Conservation (phyloP, 805 yeast species). For the Metschnikowia lunata region DNA sequence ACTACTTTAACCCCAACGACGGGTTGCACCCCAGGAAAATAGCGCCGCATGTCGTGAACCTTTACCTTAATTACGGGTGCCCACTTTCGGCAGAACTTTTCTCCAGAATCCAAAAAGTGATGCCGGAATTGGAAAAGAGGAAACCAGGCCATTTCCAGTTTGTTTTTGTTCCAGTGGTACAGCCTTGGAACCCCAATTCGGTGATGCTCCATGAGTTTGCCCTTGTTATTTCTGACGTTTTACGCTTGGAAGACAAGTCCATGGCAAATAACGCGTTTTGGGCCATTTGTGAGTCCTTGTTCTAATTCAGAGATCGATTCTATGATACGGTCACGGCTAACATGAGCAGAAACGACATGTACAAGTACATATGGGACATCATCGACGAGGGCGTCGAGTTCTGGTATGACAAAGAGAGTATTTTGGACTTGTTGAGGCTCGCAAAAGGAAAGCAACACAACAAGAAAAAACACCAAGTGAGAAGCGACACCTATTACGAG, state of each 20-base stretch:
- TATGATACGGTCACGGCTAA: slow-evolving; percentile 59
- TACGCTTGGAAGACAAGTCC: slow-evolving; percentile 31
- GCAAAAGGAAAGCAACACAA: slow-evolving; percentile 18
- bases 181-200: slow-evolving; percentile 87
- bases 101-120: slow-evolving; percentile 48
- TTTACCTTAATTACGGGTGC: slow-evolving; percentile 74
- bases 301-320: slow-evolving; percentile 49
- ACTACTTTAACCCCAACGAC: slow-evolving; percentile 20
- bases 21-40: slow-evolving; percentile 19
- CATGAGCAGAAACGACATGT: slow-evolving; percentile 52
- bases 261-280: slow-evolving; percentile 30
- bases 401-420: slow-evolving; percentile 27
- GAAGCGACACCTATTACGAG: no score
- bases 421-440: slow-evolving; percentile 37
- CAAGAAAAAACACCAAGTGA: no score
- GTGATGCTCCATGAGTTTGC: slow-evolving; percentile 66
- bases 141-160: slow-evolving; percentile 52
- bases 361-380: slow-evolving; percentile 38
- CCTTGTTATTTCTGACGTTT: slow-evolving; percentile 63
- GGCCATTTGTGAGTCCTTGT: slow-evolving; percentile 52
- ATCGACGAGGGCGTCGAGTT: slow-evolving; percentile 23
- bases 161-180: slow-evolving; percentile 69
- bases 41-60: slow-evolving; percentile 47
- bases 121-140: slow-evolving; percentile 46
- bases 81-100: slow-evolving; percentile 67